Evolutionary conservation across 768 basidiomycete genomes (phyloP).

Genomic region (Auriscalpium orientale): DNA sequence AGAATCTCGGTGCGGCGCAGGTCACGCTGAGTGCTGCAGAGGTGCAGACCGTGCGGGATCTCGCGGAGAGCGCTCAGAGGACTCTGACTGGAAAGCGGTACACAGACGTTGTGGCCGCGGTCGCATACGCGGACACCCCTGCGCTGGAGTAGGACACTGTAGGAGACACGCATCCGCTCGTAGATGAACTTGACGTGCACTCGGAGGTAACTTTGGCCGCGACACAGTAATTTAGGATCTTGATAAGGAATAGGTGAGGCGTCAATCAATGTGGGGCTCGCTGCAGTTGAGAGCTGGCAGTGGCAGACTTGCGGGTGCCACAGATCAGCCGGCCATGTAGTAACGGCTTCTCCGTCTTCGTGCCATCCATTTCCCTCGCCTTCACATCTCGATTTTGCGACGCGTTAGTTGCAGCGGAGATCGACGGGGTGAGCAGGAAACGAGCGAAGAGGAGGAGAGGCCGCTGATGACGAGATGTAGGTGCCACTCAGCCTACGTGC

Average conservation of each 20-base stretch:
- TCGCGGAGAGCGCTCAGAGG: not conserved
- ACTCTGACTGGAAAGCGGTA: not conserved
- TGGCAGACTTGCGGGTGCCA: too few relatives aligned
- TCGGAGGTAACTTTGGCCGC: too few relatives aligned
- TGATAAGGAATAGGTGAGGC: too few relatives aligned
- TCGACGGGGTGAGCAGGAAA: constrained; percentile 26
- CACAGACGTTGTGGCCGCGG: not conserved
- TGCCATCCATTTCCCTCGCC: constrained; percentile 37
- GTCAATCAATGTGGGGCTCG: too few relatives aligned
- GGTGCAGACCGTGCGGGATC: not conserved
- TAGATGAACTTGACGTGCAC: too few relatives aligned
- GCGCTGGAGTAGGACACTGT: not conserved
- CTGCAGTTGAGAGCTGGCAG: too few relatives aligned
- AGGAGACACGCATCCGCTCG: not conserved
- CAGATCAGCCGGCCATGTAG: too few relatives aligned
- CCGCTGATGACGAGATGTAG: constrained; percentile 26
- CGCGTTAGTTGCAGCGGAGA: constrained; percentile 32
- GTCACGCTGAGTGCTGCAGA: not conserved
- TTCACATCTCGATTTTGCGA: constrained; percentile 32
- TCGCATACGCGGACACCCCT: not conserved
- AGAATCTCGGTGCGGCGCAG: constrained; percentile 34
- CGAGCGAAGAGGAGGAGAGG: constrained; percentile 36
- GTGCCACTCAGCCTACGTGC: constrained; percentile 22
- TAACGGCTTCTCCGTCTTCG: too few relatives aligned
- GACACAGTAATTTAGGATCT: too few relatives aligned